These are phyloP conservation scores for Exophiala bonariae DNA, from an alignment of 2,329 filamentous ascomycete species.

Conservation along the genomic window DNA sequence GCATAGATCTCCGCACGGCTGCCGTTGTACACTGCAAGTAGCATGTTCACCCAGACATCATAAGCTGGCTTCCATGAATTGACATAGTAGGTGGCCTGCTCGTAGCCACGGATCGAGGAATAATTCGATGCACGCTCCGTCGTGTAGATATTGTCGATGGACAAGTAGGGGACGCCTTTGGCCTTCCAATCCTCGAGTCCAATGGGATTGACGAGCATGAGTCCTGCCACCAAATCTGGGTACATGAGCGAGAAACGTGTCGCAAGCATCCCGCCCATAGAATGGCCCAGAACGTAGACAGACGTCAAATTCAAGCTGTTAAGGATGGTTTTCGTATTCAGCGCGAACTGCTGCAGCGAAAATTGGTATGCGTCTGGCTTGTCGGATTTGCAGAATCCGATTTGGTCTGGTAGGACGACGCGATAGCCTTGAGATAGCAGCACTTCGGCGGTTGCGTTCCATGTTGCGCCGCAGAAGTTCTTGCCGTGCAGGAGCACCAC, in stretches of 20 bases:
- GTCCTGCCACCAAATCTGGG: constrained; percentile 41
- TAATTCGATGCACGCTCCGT: constrained; percentile 45
- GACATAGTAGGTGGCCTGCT: constrained; percentile 52
- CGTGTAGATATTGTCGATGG: constrained; percentile 41
- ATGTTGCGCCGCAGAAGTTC: no score
- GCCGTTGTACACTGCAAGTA: constrained; percentile 53
- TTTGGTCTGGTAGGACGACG: no score
- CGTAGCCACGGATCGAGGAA: constrained; percentile 46
- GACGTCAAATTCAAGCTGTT: not conserved
- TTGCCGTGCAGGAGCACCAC: no score
- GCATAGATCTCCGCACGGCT: constrained; percentile 44
- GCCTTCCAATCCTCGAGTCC: constrained; percentile 57
- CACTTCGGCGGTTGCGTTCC: no score
- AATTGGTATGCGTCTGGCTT: no score
- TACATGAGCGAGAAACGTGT: constrained; percentile 55
- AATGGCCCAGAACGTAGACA: constrained; percentile 54
- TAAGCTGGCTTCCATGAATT: constrained; percentile 51
- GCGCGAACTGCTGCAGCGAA: no score
- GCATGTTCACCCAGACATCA: constrained; percentile 58
- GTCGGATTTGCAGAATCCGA: no score
- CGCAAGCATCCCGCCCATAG: constrained; percentile 56
- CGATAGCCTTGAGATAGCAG: no score
- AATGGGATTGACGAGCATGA: constrained; percentile 54
- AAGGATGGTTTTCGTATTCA: not conserved
- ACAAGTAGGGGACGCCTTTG: constrained; percentile 49